phyloP scores from a whole-genome alignment of 768 basidiomycete species.

The Cubamyces lactineus region DNA sequence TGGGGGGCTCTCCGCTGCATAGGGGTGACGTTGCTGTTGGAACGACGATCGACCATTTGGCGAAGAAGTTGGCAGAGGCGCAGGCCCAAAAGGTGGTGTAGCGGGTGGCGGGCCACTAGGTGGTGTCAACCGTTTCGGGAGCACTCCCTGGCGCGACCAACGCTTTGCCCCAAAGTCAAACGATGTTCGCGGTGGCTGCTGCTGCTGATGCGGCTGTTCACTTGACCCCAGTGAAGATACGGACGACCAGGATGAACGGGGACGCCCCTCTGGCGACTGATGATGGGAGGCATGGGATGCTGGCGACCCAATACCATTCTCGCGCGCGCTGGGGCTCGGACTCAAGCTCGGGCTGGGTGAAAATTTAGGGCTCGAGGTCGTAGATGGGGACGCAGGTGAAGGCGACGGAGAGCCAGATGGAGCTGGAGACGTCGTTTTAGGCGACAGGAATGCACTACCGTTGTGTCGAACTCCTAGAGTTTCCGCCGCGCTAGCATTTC shows the following conservation, averaged over 20 bases:
- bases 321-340: slow-evolving; percentile 15
- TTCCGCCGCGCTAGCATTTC: slow-evolving; percentile 40
- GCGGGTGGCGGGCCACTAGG: slow-evolving; percentile 64
- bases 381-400: slow-evolving; percentile 20
- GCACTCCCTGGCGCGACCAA: slow-evolving; percentile 38
- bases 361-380: slow-evolving; percentile 20
- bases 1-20: slow-evolving; percentile 30
- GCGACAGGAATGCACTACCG: slow-evolving; percentile 24
- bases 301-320: slow-evolving; percentile 9
- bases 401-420: slow-evolving; percentile 14
- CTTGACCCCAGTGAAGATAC: slow-evolving; percentile 30
- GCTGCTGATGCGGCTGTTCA: slow-evolving; percentile 22
- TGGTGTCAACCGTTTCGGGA: slow-evolving; percentile 58
- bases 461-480: slow-evolving; percentile 38
- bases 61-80: slow-evolving; percentile 12
- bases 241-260: slow-evolving; percentile 27
- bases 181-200: slow-evolving; percentile 18
- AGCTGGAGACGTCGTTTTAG: slow-evolving; percentile 20
- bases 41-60: slow-evolving; percentile 22
- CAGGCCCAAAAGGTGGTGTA: slow-evolving; percentile 35
- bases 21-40: slow-evolving; percentile 29
- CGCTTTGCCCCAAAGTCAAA: slow-evolving; percentile 27
- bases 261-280: slow-evolving; percentile 14
- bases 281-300: slow-evolving; percentile 1
- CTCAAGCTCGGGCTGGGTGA: slow-evolving; percentile 19